Percentiles rank a stretch among this genome's conserved stretches.
phyloP scores from a whole-genome alignment of 306 rosid genomes.

The Citrullus mucosospermus region DNA sequence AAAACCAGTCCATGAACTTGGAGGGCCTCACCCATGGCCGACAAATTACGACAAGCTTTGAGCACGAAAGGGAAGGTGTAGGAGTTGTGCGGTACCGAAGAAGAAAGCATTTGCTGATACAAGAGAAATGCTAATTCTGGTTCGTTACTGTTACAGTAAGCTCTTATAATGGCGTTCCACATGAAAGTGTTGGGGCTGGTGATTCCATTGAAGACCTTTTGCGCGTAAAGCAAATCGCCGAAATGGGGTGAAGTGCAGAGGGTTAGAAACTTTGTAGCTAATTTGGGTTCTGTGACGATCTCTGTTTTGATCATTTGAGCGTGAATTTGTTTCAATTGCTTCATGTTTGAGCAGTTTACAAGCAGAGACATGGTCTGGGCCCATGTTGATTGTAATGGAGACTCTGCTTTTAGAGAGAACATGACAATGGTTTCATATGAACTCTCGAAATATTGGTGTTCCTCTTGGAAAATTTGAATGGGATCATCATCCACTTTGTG shows the following conservation, averaged over 20 bases:
- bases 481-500: background rate
- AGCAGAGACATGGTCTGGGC: slow-evolving; percentile 28
- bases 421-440: slow-evolving; percentile 16
- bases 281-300: slow-evolving; percentile 9
- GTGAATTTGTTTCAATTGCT: slow-evolving; percentile 48
- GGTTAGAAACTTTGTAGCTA: slow-evolving; percentile 29
- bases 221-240: slow-evolving; percentile 36
- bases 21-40: slow-evolving; percentile 35
- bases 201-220: slow-evolving; percentile 37
- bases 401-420: slow-evolving; percentile 10
- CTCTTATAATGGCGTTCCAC: slow-evolving; percentile 59
- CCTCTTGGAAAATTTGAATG: background rate
- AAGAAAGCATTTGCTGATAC: slow-evolving; percentile 37
- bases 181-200: slow-evolving; percentile 36
- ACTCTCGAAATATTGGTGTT: background rate
- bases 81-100: slow-evolving; percentile 36
- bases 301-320: slow-evolving; percentile 43
- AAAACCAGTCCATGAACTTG: slow-evolving; percentile 44
- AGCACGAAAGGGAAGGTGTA: slow-evolving; percentile 65
- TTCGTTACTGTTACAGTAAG: slow-evolving; percentile 31
- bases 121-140: slow-evolving; percentile 42
- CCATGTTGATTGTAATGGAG: slow-evolving; percentile 13
- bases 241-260: slow-evolving; percentile 26
- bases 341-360: slow-evolving; percentile 46
- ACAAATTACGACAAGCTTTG: slow-evolving; percentile 48